Percentiles rank a stretch among this genome's conserved stretches.
phyloP scores from a whole-genome alignment of 2,329 filamentous ascomycete species.

The Tolypocladium sp. region DNA sequence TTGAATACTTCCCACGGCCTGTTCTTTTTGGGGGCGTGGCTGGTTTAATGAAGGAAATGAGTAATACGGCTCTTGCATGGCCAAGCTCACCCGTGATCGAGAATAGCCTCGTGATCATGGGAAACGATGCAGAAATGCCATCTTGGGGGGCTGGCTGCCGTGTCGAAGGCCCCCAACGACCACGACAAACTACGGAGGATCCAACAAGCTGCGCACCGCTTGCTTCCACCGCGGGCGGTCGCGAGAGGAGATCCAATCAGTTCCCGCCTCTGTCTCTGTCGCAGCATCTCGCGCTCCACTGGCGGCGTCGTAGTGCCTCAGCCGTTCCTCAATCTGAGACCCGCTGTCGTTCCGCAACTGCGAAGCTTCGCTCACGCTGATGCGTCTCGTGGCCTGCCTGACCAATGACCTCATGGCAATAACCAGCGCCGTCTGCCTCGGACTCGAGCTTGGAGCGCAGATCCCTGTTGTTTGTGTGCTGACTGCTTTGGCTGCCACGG shows the following conservation, averaged over 20 bases:
- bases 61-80: not conserved
- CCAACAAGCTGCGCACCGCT: not conserved
- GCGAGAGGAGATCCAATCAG: not conserved
- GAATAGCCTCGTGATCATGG: not conserved
- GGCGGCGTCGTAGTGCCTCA: not conserved
- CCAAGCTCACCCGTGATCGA: not conserved
- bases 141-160: not conserved
- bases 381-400: not conserved
- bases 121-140: not conserved
- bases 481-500: not conserved
- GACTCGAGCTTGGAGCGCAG: not conserved
- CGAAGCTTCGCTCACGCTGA: not conserved
- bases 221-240: not conserved
- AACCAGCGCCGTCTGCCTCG: not conserved
- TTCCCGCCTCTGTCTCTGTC: not conserved
- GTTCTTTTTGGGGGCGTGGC: not conserved
- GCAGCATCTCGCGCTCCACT: not conserved
- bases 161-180: not conserved
- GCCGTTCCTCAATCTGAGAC: not conserved
- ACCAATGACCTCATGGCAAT: slow-evolving; percentile 3
- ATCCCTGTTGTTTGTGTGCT: not conserved
- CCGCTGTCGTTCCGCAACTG: not conserved
- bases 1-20: not conserved
- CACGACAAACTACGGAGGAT: not conserved
- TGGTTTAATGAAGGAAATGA: not conserved